Evolutionary conservation across 1,139 yeast species (phyloP), one percentile per base, ranked within the genome.

Genomic region (Taphrina wiesneri): DNA sequence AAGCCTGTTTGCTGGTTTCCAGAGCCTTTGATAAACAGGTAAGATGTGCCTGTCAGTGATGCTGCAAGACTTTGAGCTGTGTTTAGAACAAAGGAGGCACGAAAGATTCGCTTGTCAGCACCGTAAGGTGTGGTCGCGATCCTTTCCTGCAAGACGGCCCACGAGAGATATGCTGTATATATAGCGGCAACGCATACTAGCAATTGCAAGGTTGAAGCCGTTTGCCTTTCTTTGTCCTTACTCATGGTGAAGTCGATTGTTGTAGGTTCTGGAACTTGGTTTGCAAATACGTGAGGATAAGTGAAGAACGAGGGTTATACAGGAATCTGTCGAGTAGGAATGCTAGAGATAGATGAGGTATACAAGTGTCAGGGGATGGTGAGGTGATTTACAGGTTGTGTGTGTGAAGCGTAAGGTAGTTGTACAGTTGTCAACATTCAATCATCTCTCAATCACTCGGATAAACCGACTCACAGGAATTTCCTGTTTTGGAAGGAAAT

Each of bases 71-170:
- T 86, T 77, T 93, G 98, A 1, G 85, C 79, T 21, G 85, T 77
- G 71, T 89, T 90, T 68, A 92, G 84, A 23, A 90, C 81, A 68
- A 90, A 80, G 0, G 98, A 93, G 0, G 91, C 86, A 68, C 85
- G 83, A 77, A 90, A 91, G 65, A 80, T 81, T 51, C 79, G 81
- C 21, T 80, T 77, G 51, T 82, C 83, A 5, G 81, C 78, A 0
- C 90, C 91, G 76, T 91, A 91, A 3, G 90, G 85, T 59, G 86
- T 87, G 2, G 95, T 86, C 32, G 91, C 84, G 70, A 93, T 85
- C 63, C 95, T 85, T 75, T 93, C 99, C 74, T 93, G 98, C 17
- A 92, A 82, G 43, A 90, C 82, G 0, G 96, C 92, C 99, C 99
- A 93, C 1, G 63, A 60, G 15, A 60, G 57, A 36, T 60, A 60